A percentile compares a stretch with the other conserved stretches of the same genome.
phyloP scores from a whole-genome alignment of 2,329 filamentous ascomycete species.

The Penicillium crustosum region DNA sequence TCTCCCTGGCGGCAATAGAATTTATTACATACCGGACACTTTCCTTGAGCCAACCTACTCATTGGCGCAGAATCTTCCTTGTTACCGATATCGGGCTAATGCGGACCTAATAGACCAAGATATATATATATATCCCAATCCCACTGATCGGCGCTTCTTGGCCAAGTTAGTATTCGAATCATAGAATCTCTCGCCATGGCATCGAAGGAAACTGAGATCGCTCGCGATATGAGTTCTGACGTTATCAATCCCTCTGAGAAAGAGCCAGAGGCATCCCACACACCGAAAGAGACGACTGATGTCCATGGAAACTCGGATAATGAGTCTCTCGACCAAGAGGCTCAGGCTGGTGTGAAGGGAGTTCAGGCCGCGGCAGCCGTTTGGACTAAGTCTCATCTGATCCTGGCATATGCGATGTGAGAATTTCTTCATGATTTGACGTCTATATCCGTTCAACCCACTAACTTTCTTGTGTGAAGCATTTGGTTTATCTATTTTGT shows the following conservation, averaged over 20 bases:
- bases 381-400: slow-evolving; percentile 14
- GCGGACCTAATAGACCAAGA: neutral
- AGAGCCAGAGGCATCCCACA: neutral
- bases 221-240: neutral
- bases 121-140: neutral
- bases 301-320: neutral
- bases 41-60: neutral
- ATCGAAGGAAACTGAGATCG: neutral
- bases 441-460: neutral
- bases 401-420: slow-evolving; percentile 13
- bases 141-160: neutral
- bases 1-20: neutral
- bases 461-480: neutral
- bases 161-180: neutral
- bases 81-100: slow-evolving; percentile 5
- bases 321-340: slow-evolving; percentile 11
- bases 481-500: slow-evolving; percentile 17
- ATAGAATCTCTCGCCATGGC: neutral
- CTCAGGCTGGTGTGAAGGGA: slow-evolving; percentile 15
- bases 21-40: neutral
- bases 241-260: neutral
- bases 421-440: neutral
- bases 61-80: neutral
- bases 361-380: slow-evolving; percentile 10
- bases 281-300: neutral